Evolutionary conservation across 148 eudicot species (phyloP), one percentile per base, ranked within the genome.

Genomic region (Diospyros lotus): DNA sequence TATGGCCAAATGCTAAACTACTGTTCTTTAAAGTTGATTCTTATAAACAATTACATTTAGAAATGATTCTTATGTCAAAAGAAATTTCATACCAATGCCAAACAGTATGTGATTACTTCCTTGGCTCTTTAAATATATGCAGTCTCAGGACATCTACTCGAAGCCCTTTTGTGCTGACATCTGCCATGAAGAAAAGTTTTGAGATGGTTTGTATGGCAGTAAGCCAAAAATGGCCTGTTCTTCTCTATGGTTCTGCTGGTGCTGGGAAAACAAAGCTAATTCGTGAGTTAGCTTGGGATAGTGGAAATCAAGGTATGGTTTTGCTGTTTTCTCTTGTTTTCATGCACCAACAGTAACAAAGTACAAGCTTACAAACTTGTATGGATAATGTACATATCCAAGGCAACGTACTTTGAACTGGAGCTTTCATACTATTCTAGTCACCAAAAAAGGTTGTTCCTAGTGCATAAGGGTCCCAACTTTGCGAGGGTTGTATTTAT

Each of bases 221-320:
- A 73, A 88, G 78, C 75, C 97, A 92, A 79, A 93, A 85, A 81
- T 89, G 99, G 99, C 96, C 99, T 76, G 91, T 95, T 87, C 97
- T 95, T 80, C 85, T 95, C 66, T 87, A 89, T 86, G 99, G 99
- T 72, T 89, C 99, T 59, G 84, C 94, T 77, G 99, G 99, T 65
- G 73, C 85, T 14, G 99, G 99, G 75, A 95, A 95, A 82, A 95
- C 96, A 73, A 90, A 95, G 69, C 84, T 92, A 58, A 82, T 95
- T 75, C 73, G 74, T 68, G 83, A 88, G 76, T 83, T 95, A 83
- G 94, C 96, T 40, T 75, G 53, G 68, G 86, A 76, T 73, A 82
- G 82, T 78, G 93, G 96, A 72, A 88, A 75, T 65, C 84, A 81
- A 88, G 97, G 98, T 95, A 84, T 58, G 56, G 68, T 12, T 38